Conservation (phyloP, 495 filamentous ascomycete genomes). For the Neurospora africana region DNA sequence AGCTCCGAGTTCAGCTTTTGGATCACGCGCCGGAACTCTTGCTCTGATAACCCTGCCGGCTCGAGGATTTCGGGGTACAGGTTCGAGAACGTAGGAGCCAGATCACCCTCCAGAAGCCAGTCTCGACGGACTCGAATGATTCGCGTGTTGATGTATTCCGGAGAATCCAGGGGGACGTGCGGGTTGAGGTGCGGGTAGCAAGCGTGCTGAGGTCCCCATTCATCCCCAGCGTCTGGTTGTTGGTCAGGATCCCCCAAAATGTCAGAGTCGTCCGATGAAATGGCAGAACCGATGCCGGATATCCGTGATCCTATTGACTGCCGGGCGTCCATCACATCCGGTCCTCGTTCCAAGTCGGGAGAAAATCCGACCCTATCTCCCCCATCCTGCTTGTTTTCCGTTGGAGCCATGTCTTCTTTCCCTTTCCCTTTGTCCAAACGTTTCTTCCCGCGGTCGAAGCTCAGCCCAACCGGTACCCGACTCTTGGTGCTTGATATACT, state of each 20-base stretch:
- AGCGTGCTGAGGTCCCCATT: slow-evolving; percentile 84
- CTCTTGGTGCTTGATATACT: slow-evolving; percentile 19
- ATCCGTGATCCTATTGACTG: slow-evolving; percentile 29
- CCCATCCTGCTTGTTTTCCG: slow-evolving; percentile 16
- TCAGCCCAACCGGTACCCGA: slow-evolving; percentile 22
- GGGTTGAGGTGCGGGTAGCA: slow-evolving; percentile 91
- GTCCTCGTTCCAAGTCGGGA: slow-evolving; percentile 42
- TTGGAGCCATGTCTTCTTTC: slow-evolving; percentile 32
- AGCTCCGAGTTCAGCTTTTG: slow-evolving; percentile 66
- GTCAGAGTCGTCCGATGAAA: slow-evolving; percentile 41
- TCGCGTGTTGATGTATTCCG: slow-evolving; percentile 64
- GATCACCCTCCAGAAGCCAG: slow-evolving; percentile 80
- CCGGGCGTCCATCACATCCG: slow-evolving; percentile 19
- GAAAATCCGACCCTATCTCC: slow-evolving; percentile 23
- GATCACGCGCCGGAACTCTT: slow-evolving; percentile 72
- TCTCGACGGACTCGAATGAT: slow-evolving; percentile 86
- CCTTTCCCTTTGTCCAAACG: slow-evolving; percentile 36
- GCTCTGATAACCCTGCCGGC: slow-evolving; percentile 64
- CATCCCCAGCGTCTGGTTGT: slow-evolving; percentile 41
- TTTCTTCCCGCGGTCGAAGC: slow-evolving; percentile 14
- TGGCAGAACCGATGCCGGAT: slow-evolving; percentile 37
- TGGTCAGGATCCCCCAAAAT: slow-evolving; percentile 42
- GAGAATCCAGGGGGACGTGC: slow-evolving; percentile 68
- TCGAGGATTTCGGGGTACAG: slow-evolving; percentile 93
- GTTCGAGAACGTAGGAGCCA: slow-evolving; percentile 89